phyloP scores from a whole-genome alignment of 352 stramenopile genomes.

The Bremia lactucae region DNA sequence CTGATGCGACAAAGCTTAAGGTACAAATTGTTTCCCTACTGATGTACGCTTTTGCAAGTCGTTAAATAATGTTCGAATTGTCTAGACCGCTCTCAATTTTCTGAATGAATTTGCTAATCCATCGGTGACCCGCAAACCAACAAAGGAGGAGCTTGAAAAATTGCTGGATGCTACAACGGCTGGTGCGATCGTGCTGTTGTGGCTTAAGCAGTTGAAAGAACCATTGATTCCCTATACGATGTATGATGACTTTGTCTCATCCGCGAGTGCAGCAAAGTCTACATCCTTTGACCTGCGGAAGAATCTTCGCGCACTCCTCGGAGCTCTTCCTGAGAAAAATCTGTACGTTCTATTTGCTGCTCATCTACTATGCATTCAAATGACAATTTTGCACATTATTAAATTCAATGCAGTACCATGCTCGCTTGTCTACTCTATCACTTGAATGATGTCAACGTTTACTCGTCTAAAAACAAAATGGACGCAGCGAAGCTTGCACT shows the following conservation, averaged over 20 bases:
- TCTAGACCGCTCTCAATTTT: conserved; percentile 33
- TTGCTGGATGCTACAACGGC: conserved; percentile 48
- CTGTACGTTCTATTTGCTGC: conserved; percentile 30
- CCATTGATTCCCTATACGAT: conserved; percentile 54
- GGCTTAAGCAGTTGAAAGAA: conserved; percentile 55
- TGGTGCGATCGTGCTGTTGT: conserved; percentile 47
- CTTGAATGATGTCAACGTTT: conserved; percentile 72
- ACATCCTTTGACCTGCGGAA: conserved; percentile 42
- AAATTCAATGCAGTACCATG: conserved; percentile 32
- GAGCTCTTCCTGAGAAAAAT: conserved; percentile 47
- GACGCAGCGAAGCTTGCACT: conserved; percentile 38
- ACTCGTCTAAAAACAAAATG: conserved; percentile 68
- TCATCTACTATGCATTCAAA: background rate
- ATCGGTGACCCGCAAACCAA: conserved; percentile 27
- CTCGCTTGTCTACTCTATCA: conserved; percentile 70
- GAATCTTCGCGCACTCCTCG: conserved; percentile 48
- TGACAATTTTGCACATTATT: background rate
- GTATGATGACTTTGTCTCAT: conserved; percentile 42
- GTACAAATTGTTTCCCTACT: conserved; percentile 12
- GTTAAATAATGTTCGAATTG: conserved; percentile 1
- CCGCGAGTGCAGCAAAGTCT: conserved; percentile 31
- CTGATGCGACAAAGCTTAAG: conserved; percentile 39
- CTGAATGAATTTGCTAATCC: conserved; percentile 48
- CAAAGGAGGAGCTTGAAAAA: conserved; percentile 47
- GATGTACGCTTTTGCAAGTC: background rate